A percentile compares a stretch with the other conserved stretches of the same genome.
Conservation (phyloP, 371 early-diverging fungal species). For the Smittium culicis region DNA sequence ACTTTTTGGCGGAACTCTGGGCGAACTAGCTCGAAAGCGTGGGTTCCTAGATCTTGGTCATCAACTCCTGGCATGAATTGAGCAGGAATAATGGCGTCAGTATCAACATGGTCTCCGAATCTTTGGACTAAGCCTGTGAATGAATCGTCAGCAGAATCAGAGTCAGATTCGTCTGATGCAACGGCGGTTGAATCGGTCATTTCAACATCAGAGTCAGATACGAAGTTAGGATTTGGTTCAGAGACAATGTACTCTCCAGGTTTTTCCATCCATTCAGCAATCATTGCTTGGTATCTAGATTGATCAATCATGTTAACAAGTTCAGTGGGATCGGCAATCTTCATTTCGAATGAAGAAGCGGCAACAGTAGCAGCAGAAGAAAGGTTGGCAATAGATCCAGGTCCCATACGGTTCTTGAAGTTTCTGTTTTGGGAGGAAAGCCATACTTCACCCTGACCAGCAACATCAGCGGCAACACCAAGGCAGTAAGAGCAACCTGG, state of each 20-base stretch:
- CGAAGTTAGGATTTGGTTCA: constrained; percentile 44
- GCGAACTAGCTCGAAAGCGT: constrained; percentile 54
- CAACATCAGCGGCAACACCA: constrained; percentile 59
- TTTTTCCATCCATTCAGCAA: constrained; percentile 47
- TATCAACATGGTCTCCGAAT: constrained; percentile 60
- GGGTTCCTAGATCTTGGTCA: constrained; percentile 52
- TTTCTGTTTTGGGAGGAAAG: constrained; percentile 64
- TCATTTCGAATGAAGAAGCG: constrained; percentile 59
- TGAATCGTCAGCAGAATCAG: constrained; percentile 18
- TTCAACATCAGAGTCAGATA: constrained; percentile 25
- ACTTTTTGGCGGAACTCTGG: constrained; percentile 53
- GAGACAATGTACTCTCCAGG: constrained; percentile 39
- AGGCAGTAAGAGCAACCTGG: constrained; percentile 76
- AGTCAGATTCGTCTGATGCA: constrained; percentile 6
- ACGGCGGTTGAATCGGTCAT: constrained; percentile 21
- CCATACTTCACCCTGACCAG: constrained; percentile 67
- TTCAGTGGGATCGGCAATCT: constrained; percentile 46
- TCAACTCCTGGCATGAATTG: constrained; percentile 59
- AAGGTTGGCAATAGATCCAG: constrained; percentile 61
- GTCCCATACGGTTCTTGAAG: constrained; percentile 71
- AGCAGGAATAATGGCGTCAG: constrained; percentile 65
- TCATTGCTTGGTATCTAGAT: constrained; percentile 39
- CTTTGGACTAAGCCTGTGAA: constrained; percentile 51
- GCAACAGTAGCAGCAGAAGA: constrained; percentile 68
- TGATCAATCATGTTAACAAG: constrained; percentile 47